Conservation (phyloP, 805 yeast species). For the Ogataea siamensis region DNA sequence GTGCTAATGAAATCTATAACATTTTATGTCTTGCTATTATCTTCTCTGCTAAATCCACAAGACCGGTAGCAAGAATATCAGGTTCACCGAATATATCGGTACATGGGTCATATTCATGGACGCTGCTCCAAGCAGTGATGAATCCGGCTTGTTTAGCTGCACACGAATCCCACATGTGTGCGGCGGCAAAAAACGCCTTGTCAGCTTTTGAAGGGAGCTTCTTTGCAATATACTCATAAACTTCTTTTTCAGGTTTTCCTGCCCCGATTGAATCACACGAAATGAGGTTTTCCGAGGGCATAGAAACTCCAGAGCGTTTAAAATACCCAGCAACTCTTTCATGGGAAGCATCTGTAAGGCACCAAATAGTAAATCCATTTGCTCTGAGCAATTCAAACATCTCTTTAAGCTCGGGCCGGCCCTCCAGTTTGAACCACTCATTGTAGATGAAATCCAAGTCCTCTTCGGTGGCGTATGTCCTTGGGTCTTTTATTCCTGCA, state of each 20-base stretch:
- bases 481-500: slow-evolving; percentile 24
- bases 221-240: slow-evolving; percentile 23
- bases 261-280: slow-evolving; percentile 28
- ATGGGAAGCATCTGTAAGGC: slow-evolving; percentile 25
- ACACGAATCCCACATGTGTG: slow-evolving; percentile 30
- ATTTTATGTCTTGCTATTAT: slow-evolving; percentile 18
- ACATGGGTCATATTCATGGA: slow-evolving; percentile 27
- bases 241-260: slow-evolving; percentile 27
- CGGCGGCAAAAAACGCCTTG: slow-evolving; percentile 29
- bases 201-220: slow-evolving; percentile 18
- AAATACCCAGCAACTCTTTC: slow-evolving; percentile 26
- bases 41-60: slow-evolving; percentile 25
- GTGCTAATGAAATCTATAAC: slow-evolving; percentile 14
- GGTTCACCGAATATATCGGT: slow-evolving; percentile 25
- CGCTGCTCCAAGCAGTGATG: slow-evolving; percentile 27
- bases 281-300: slow-evolving; percentile 24
- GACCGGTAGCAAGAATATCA: slow-evolving; percentile 24
- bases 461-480: slow-evolving; percentile 22
- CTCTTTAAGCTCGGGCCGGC: slow-evolving; percentile 24
- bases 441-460: slow-evolving; percentile 20
- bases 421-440: slow-evolving; percentile 22
- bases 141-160: slow-evolving; percentile 29
- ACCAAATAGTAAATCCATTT: slow-evolving; percentile 26
- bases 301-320: slow-evolving; percentile 20
- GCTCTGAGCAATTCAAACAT: slow-evolving; percentile 21